Evolutionary conservation across 345 rosid species (phyloP), one percentile per base, ranked within the genome.

Genomic region (Lagerstroemia speciosa): DNA sequence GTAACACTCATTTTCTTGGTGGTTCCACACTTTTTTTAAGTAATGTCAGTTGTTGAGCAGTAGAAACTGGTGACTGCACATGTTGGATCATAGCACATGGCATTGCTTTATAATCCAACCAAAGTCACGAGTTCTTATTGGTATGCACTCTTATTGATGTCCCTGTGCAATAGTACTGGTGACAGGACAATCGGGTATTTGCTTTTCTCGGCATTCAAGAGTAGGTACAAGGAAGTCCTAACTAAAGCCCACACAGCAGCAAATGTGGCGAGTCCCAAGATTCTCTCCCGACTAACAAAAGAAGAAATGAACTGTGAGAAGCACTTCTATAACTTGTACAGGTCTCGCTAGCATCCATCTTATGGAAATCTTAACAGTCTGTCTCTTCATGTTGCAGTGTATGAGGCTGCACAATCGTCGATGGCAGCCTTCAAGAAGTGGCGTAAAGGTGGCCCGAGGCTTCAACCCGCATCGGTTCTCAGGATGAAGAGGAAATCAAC

Each of bases 381-480:
- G 33, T 66, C 30, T 31, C 12, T 74, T 27, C 58, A 53, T 74
- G 16, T 65, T 71, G 72, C 41, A 94, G 96, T 41, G 82, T 84
- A 88, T 5, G 95, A 85, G 72, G 90, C 93, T 63, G 99, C 96
- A 73, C 91, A 83, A 70, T 75, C 81, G 33, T 91, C 97, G 24
- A 85, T 87, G 90, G 69, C 72, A 31, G 85, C 86, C 27, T 89
- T 89, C 68, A 93, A 79, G 84, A 89, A 88, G 74, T 91, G 93
- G 93, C 83, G 95, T 45, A 79, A 79, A 55, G 93, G 96, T 29
- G 97, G 97, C n/a, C 87, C 89, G 48, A 86, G 97, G 77, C 80
- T 89, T 67, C 88, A 86, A 67, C 84, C 85, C 79, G 91, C 95
- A 72, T 86, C 96, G 20, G 77, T 88, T 78, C 96, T 91, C 6